A percentile compares a stretch with the other conserved stretches of the same genome.
Evolutionary conservation across 148 eudicot genomes (phyloP).

Genomic region (Selenicereus undatus): DNA sequence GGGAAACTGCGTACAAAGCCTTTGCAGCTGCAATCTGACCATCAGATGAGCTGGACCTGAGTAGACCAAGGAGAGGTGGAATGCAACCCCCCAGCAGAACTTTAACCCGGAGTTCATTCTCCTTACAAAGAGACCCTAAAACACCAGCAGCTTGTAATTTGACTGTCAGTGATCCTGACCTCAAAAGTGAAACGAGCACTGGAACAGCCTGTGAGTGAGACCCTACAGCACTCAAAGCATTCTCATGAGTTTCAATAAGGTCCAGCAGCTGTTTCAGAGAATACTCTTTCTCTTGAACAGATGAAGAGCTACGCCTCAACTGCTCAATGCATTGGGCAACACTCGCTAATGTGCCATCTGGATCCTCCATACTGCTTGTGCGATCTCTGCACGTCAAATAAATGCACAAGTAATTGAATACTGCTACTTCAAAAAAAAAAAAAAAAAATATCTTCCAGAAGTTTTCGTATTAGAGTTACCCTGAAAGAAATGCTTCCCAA

Average conservation of each 20-base stretch:
- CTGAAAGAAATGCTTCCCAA: background rate
- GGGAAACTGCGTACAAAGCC: constrained; percentile 93
- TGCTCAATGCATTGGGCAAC: constrained; percentile 99
- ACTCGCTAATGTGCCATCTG: constrained; percentile 94
- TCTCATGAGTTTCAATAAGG: constrained; percentile 86
- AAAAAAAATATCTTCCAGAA: background rate
- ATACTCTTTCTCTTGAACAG: constrained; percentile 77
- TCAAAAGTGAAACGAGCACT: constrained; percentile 87
- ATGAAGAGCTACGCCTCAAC: constrained; percentile 77
- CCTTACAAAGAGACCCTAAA: constrained; percentile 92
- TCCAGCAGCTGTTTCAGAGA: constrained; percentile 75
- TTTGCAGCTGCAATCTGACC: constrained; percentile 93
- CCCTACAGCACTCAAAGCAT: constrained; percentile 97
- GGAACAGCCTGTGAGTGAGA: constrained; percentile 99
- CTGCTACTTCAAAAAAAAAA: background rate
- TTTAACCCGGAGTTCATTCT: constrained; percentile 93
- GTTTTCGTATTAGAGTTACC: background rate
- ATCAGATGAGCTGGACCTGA: constrained; percentile 84
- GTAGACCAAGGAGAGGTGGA: constrained; percentile 93
- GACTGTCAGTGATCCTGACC: constrained; percentile 81
- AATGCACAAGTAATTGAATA: constrained; percentile 5
- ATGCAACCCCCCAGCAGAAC: constrained; percentile 97
- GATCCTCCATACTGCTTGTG: constrained; percentile 90
- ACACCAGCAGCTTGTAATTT: constrained; percentile 94
- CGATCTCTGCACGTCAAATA: constrained; percentile 65